phyloP scores from a whole-genome alignment of 768 basidiomycete genomes.

The Rhizopogon vesiculosus region DNA sequence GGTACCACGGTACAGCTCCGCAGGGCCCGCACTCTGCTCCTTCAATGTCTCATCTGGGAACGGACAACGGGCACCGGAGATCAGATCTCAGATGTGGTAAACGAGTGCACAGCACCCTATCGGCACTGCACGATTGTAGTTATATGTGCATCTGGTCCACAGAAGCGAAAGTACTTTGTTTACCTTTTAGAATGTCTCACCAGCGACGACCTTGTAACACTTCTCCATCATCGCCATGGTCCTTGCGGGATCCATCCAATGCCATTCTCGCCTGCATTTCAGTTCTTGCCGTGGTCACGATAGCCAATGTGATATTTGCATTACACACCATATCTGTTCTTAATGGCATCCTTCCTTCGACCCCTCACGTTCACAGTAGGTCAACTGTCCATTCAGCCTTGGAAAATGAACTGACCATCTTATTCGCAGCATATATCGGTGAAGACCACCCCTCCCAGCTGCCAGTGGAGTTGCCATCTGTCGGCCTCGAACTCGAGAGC shows the following conservation, averaged over 20 bases:
- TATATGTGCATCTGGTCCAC: not conserved
- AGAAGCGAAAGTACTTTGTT: not conserved
- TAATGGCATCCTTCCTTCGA: slow-evolving; percentile 8
- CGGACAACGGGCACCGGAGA: not conserved
- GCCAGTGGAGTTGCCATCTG: slow-evolving; percentile 23
- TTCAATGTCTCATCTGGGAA: not conserved
- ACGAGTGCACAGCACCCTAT: not conserved
- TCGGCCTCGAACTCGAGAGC: slow-evolving; percentile 21
- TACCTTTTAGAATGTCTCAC: not conserved
- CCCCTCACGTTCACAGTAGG: slow-evolving; percentile 20
- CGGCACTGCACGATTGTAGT: not conserved
- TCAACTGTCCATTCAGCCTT: not conserved
- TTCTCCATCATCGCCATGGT: not conserved
- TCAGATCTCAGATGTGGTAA: not conserved
- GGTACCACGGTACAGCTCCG: not conserved
- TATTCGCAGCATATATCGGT: slow-evolving; percentile 21
- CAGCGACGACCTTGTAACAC: not conserved
- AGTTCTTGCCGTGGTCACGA: slow-evolving; percentile 16
- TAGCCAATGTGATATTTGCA: slow-evolving; percentile 17
- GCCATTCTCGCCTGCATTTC: slow-evolving; percentile 11
- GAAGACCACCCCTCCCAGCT: slow-evolving; percentile 28
- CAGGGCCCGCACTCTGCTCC: not conserved
- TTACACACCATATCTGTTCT: slow-evolving; percentile 11
- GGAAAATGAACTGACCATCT: not conserved
- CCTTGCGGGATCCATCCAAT: not conserved